These are phyloP conservation scores for Phytopythium montanum DNA, from an alignment of 352 stramenopile genomes.

Conservation along the genomic window DNA sequence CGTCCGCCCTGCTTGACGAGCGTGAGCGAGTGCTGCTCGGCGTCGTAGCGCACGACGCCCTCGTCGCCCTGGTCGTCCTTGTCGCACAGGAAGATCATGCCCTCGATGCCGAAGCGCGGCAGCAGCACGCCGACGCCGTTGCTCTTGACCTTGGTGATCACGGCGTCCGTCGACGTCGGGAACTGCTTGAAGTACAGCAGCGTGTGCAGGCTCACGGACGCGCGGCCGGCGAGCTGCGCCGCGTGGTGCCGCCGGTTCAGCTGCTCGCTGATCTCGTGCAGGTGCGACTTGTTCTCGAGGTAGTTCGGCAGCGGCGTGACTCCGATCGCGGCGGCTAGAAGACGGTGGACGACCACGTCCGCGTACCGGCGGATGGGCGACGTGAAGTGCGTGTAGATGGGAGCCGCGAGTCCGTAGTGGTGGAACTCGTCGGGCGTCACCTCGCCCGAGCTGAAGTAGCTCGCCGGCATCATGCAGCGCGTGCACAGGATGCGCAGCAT, in stretches of 20 bases:
- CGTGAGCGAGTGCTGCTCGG: conserved; percentile 48
- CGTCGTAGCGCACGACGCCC: conserved; percentile 52
- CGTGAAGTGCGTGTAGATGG: conserved; percentile 99
- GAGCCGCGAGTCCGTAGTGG: conserved; percentile 97
- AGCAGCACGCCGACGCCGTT: conserved; percentile 96
- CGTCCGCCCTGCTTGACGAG: conserved; percentile 50
- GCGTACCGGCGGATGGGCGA: conserved; percentile 98
- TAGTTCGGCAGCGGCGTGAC: conserved; percentile 94
- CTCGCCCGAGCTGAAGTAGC: conserved; percentile 98
- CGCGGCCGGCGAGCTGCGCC: conserved; percentile 95
- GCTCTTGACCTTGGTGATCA: conserved; percentile 95
- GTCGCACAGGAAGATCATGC: conserved; percentile 88
- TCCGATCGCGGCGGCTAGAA: conserved; percentile 95
- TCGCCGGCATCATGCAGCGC: conserved; percentile 97
- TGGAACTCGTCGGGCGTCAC: conserved; percentile 94
- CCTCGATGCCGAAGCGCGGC: conserved; percentile 98
- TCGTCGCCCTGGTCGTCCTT: conserved; percentile 65
- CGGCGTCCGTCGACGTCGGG: conserved; percentile 81
- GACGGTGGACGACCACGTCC: conserved; percentile 97
- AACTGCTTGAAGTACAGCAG: conserved; percentile 96
- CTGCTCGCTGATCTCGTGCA: conserved; percentile 96
- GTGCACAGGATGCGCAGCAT: conserved; percentile 96
- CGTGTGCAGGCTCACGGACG: conserved; percentile 96
- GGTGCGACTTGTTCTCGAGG: conserved; percentile 90
- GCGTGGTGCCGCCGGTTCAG: conserved; percentile 97